A percentile compares a stretch with the other conserved stretches of the same genome.
Conservation (phyloP, 257 asterid genomes). For the Nemophila menziesii region DNA sequence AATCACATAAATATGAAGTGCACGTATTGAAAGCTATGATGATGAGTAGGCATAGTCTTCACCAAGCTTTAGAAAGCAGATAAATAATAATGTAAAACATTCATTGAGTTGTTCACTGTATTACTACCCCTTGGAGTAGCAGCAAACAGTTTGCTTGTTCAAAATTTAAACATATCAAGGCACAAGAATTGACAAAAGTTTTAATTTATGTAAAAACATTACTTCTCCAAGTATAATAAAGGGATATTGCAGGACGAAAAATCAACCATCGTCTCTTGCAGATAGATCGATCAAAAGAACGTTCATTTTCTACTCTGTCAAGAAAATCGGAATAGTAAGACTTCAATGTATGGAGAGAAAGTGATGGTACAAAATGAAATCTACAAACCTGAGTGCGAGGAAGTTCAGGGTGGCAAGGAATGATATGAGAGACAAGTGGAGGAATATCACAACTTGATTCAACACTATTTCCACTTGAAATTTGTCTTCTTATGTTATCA, state of each 20-base stretch:
- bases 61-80: too few species aligned
- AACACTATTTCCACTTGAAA: slow-evolving; percentile 5
- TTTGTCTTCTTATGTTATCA: slow-evolving; percentile 8
- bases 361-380: not conserved
- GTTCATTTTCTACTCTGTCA: slow-evolving; percentile 1
- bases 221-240: not conserved
- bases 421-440: slow-evolving; percentile 11
- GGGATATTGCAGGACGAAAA: not conserved
- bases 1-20: too few species aligned
- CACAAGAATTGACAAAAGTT: not conserved
- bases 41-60: too few species aligned
- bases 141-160: not conserved
- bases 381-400: slow-evolving; percentile 22
- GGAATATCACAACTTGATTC: slow-evolving; percentile 16
- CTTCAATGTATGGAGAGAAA: not conserved
- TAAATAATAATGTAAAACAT: not conserved
- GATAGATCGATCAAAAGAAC: not conserved
- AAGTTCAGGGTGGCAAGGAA: slow-evolving; percentile 14
- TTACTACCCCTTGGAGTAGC: not conserved
- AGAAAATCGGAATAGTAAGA: not conserved
- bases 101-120: not conserved
- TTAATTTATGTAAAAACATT: not conserved
- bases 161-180: too few species aligned
- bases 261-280: not conserved
- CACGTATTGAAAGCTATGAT: too few species aligned